Percentiles rank a stretch among this genome's conserved stretches.
Conservation (phyloP, 2,329 filamentous ascomycete genomes). For the Pseudogymnoascus sp. region DNA sequence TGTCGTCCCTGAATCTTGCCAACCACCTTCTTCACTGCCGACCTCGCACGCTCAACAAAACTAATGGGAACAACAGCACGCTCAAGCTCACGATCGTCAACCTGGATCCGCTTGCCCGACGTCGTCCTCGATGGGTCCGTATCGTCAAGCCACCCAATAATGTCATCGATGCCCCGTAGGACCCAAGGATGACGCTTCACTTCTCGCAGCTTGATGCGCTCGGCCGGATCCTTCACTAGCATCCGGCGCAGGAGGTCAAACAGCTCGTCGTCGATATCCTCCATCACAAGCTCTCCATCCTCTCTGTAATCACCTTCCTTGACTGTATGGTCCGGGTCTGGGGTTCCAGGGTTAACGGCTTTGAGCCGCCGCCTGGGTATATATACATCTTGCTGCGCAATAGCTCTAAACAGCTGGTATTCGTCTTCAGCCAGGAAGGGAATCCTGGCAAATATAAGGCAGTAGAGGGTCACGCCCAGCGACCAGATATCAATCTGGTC, state of each 20-base stretch:
- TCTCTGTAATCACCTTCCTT: slow-evolving; percentile 62
- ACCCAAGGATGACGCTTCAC: slow-evolving; percentile 96
- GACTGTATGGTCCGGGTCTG: not conserved
- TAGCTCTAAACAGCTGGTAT: slow-evolving; percentile 83
- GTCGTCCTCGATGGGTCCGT: slow-evolving; percentile 75
- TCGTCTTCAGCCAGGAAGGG: slow-evolving; percentile 90
- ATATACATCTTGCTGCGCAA: slow-evolving; percentile 87
- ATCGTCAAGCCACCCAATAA: slow-evolving; percentile 80
- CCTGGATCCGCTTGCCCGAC: slow-evolving; percentile 78
- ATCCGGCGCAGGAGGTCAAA: slow-evolving; percentile 71
- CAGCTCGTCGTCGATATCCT: slow-evolving; percentile 73
- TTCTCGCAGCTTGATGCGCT: slow-evolving; percentile 80
- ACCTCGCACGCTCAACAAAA: slow-evolving; percentile 75
- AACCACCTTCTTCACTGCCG: slow-evolving; percentile 61
- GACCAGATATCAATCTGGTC: slow-evolving; percentile 98
- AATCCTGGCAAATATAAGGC: slow-evolving; percentile 85
- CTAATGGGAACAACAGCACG: slow-evolving; percentile 84
- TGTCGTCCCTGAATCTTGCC: slow-evolving; percentile 41
- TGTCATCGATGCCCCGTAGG: slow-evolving; percentile 65
- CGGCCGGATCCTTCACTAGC: slow-evolving; percentile 79
- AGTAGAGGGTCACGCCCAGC: slow-evolving; percentile 90
- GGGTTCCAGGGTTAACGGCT: slow-evolving; percentile 51
- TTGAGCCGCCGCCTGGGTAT: slow-evolving; percentile 76
- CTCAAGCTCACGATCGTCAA: slow-evolving; percentile 84
- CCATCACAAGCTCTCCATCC: slow-evolving; percentile 73